Base-by-base conservation (phyloP, 2,329 filamentous ascomycete genomes). In the Chalaropsis thielavioides region DNA sequence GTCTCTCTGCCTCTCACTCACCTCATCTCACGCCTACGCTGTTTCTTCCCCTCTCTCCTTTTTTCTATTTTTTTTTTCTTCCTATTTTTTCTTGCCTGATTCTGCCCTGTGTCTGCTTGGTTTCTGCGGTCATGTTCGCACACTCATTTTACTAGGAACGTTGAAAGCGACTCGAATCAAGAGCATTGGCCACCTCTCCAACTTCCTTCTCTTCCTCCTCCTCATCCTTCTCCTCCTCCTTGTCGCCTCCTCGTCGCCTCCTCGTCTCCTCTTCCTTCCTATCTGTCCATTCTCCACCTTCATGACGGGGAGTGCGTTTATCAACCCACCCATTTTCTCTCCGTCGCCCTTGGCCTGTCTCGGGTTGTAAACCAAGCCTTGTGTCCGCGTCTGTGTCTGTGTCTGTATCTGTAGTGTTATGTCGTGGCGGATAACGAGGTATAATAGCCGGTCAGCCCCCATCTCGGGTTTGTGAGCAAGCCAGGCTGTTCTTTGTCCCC, bases 161-260 rank as follows among this genome's bases (percentile, higher is more conserved):
- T 58, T 58, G 54, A 15, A 35, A 58, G 54, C 54, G 13, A 58
- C 54, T 58, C 31, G 17, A 58, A 19, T 17, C 27, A 58, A 58
- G 31, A 38, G 54, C 54, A 58, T 58, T 58, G 54, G 54, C 54
- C 54, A 58, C 54, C 54, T 58, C 43, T 46, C 43, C 43, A 46
- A 46, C 38, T 38, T 60, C 46, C 27, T 61, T 35, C 38, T 49
- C 46, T 49, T 61, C 44, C 64, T 46, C 59, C 59, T 46, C 41
- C 41, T 31, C 40, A 49, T 44, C 64, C 54, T 59, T 58, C 41
- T 61, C 44, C 64, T 46, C 59, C 59, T 46, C 41, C 41, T 31
- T n/a, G n/a, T n/a, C n/a, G n/a, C 40, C 40, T 44, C 64, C 54
- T 59, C 44, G 7, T 35, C 38, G 38, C 46, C 60, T 61, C 44